Base-by-base conservation (phyloP, 2,329 filamentous ascomycete genomes). In the Hymenoscyphus occultus region DNA sequence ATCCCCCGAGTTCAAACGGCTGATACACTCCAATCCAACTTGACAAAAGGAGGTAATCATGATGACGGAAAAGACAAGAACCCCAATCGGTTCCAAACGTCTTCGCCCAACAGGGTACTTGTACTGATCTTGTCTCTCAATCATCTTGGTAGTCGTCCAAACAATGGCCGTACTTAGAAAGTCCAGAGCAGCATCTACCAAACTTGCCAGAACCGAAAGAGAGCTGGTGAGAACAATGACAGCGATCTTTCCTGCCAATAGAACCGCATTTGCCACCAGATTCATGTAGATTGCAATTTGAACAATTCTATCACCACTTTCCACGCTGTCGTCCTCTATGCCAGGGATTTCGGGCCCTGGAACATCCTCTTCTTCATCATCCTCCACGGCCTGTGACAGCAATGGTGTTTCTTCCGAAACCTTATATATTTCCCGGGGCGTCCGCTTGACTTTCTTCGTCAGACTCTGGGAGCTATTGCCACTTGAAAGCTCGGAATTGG, bases 361-460 rank as follows among this genome's bases (percentile, higher is more conserved):
- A 40, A 75, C 71, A 63, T 79, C 75, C 3, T 81, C 77, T 3
- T 79, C 76, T 22, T 81, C 79, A 12, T 82, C 78, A 28, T 82
- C 78, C 31, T 77, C 74, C 56, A 56, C 28, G 9, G 60, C 63
- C 74, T 77, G 51, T 19, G 93, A 81, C 73, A 78, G 54, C 28
- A 93, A 80, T 0, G 91, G 87, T 1, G 87, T 84, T 58, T 85
- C 84, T 74, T 92, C 90, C 19, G 80, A 79, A 39, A 77, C 74
- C 48, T 90, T 91, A 77, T 96, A 97, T 62, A 97, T 86, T 72
- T 93, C 91, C 74, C 91, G 91, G 0, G 92, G 92, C 0, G 93
- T 97, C 60, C 91, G 85, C 76, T 91, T 91, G 69, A 92, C 81
- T 72, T 84, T 88, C 69, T 80, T 82, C 73, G 78, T 62, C 73